phyloP scores from a whole-genome alignment of 1,139 yeast species.

The Blastobotrys petasosporus region DNA sequence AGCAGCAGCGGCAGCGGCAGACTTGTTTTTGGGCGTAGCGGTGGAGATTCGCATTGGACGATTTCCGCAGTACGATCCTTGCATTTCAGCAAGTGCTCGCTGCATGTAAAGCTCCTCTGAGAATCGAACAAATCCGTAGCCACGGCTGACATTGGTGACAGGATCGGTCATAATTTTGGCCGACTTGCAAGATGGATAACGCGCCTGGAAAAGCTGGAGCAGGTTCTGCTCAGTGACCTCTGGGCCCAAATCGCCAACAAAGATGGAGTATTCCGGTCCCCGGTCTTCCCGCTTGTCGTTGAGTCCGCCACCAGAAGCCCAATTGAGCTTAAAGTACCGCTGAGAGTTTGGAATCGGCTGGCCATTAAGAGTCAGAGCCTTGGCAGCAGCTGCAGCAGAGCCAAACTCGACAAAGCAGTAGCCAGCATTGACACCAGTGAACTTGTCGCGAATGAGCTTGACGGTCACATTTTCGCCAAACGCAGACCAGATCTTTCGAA shows the following conservation, averaged over 20 bases:
- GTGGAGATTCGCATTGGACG: constrained; percentile 72
- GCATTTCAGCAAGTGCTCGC: constrained; percentile 74
- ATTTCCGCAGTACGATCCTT: constrained; percentile 67
- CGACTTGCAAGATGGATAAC: constrained; percentile 70
- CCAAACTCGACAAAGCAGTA: constrained; percentile 86
- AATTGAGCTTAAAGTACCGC: constrained; percentile 65
- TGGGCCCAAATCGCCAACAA: constrained; percentile 80
- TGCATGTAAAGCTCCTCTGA: constrained; percentile 64
- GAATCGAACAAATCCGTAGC: constrained; percentile 91
- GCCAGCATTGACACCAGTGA: constrained; percentile 50
- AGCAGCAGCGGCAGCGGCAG: constrained; percentile 20
- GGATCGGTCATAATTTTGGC: constrained; percentile 86
- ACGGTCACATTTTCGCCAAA: constrained; percentile 50
- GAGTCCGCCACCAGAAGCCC: constrained; percentile 75
- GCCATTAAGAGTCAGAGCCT: constrained; percentile 65
- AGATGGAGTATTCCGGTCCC: constrained; percentile 60
- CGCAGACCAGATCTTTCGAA: constrained; percentile 61
- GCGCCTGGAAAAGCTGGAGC: constrained; percentile 60
- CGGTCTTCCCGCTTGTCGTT: constrained; percentile 33
- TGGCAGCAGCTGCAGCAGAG: constrained; percentile 57
- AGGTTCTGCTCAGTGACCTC: constrained; percentile 70
- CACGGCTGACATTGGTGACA: constrained; percentile 66
- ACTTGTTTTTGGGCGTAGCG: constrained; percentile 60
- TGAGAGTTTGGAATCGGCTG: constrained; percentile 56
- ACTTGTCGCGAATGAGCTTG: constrained; percentile 54